Evolutionary conservation across 2,329 filamentous ascomycete genomes (phyloP), one percentile per base, ranked within the genome.

Genomic region (Fusarium vanettenii): DNA sequence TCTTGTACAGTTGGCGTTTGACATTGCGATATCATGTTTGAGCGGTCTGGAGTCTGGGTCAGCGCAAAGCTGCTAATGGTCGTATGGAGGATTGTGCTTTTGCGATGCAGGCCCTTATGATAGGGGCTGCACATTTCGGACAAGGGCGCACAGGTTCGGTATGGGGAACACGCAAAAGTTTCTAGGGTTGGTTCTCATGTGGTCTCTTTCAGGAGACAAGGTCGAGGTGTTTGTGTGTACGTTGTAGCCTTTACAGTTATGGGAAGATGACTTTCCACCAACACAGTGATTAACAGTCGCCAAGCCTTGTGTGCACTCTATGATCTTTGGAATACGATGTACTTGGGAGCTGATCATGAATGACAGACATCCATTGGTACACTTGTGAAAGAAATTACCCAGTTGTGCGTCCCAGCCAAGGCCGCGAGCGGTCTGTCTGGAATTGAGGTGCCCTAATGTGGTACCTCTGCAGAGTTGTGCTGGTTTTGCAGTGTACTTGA

Each of bases 41-140:
- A 76, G 60, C 63, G 60, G 66, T 72, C 48, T 67, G 73, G 76
- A 79, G 77, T 78, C 71, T 72, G 45, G 66, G 72, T 68, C 33
- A 68, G 64, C 57, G 65, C 18, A 68, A 39, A 57, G 66, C 61
- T 55, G 65, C 41, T 69, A 76, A 76, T 75, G 69, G 69, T 41
- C 45, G 60, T 55, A 67, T 59, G 68, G 60, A 56, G 73, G 59
- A 35, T 48, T 29, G 62, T 60, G 62, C 55, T 67, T 66, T 64
- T 55, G 35, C 60, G 63, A 72, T 39, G 67, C 67, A 74, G 43
- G 52, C 63, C 45, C 20, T 52, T 39, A 57, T 43, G 64, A 66
- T 48, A 10, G 41, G 57, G 67, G 50, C 59, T 69, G 62, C 55
- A 59, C 27, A 70, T 67, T 69, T 71, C 33, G 63, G 60, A 60